Conservation (phyloP, 2,329 filamentous ascomycete genomes). For the Phyllosticta ampelicida region DNA sequence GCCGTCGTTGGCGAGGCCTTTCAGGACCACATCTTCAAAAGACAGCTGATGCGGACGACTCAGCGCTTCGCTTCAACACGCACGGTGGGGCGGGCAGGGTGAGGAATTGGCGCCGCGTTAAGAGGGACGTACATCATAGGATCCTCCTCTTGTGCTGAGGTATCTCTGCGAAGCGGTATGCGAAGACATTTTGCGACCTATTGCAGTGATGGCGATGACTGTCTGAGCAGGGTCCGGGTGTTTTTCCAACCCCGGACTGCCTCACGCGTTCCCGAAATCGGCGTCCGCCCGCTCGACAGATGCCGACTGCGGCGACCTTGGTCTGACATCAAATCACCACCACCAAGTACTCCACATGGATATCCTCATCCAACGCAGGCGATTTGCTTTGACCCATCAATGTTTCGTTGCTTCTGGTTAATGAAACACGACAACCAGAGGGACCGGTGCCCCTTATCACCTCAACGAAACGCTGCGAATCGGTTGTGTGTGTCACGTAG, state of each 20-base stretch:
- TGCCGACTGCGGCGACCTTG: not conserved
- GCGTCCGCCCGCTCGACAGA: not conserved
- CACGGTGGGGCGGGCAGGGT: conserved; percentile 10
- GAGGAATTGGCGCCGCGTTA: conserved; percentile 9
- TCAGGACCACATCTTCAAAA: conserved; percentile 84
- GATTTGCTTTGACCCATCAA: not conserved
- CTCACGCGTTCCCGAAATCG: not conserved
- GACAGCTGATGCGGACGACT: conserved; percentile 49
- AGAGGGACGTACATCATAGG: conserved; percentile 41
- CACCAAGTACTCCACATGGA: not conserved
- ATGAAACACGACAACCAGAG: not conserved
- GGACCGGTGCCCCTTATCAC: not conserved
- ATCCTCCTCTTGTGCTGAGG: conserved; percentile 52
- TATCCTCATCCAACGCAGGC: not conserved
- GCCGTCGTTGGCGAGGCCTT: conserved; percentile 76
- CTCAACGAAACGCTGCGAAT: not conserved
- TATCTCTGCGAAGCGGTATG: conserved; percentile 49
- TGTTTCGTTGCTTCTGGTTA: not conserved
- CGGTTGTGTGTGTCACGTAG: not conserved
- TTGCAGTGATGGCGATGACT: not conserved
- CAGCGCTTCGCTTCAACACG: conserved; percentile 17
- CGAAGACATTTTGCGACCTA: conserved; percentile 26
- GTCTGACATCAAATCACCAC: not conserved
- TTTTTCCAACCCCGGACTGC: not conserved
- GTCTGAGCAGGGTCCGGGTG: not conserved